Evolutionary conservation across 257 asterid species (phyloP).

Genomic region (Solanum lignicaule): DNA sequence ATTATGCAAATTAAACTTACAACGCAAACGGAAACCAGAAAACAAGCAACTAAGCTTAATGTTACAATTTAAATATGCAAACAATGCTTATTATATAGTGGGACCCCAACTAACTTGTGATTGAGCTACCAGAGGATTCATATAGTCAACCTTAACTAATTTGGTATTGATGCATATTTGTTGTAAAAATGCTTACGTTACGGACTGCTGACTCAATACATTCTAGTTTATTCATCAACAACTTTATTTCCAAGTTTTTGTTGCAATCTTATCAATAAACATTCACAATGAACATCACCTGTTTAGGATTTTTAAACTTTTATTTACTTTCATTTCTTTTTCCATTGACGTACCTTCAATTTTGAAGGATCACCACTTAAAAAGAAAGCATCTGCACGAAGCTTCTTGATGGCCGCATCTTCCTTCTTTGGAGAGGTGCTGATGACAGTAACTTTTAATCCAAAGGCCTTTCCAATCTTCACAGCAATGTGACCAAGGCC

Average conservation of each 20-base stretch:
- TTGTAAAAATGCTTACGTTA: too few relatives aligned
- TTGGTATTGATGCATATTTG: too few relatives aligned
- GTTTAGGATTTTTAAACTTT: neutral
- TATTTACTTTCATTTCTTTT: neutral
- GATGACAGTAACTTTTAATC: slow-evolving; percentile 51
- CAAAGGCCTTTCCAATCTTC: slow-evolving; percentile 63
- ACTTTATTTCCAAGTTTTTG: too few relatives aligned
- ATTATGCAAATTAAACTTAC: neutral
- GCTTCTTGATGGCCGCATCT: slow-evolving; percentile 35
- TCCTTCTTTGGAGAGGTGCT: slow-evolving; percentile 40
- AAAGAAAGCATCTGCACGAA: slow-evolving; percentile 52
- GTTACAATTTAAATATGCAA: neutral
- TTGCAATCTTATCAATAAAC: too few relatives aligned
- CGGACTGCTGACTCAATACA: too few relatives aligned
- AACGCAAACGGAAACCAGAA: neutral
- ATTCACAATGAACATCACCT: too few relatives aligned
- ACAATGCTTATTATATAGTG: neutral
- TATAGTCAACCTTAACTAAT: too few relatives aligned
- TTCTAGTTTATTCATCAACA: too few relatives aligned
- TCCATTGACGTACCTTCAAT: slow-evolving; percentile 33
- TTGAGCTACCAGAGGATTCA: neutral
- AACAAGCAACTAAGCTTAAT: neutral
- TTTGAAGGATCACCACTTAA: slow-evolving; percentile 32
- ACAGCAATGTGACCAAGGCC: slow-evolving; percentile 72
- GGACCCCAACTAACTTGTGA: neutral